Evolutionary conservation across 768 basidiomycete genomes (phyloP), one percentile per base, ranked within the genome.

Genomic region (Naganishia vishniacii): DNA sequence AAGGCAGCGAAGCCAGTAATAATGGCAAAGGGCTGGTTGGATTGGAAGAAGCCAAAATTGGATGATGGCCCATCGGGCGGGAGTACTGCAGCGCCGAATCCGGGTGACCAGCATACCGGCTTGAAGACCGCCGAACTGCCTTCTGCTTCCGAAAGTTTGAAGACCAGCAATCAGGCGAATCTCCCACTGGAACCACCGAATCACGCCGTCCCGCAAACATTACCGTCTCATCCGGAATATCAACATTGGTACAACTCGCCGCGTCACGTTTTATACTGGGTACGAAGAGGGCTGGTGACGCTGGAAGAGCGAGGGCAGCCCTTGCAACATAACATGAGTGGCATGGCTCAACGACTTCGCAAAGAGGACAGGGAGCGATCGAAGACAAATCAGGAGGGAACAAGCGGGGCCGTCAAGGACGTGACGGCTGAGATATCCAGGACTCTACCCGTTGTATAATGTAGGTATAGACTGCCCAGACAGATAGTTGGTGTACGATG

Each of bases 201-300:
- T 45, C 37, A 56, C 37, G 15, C 25, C 5, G 4, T 34, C 7
- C 53, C 53, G 15, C 53, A 56, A 40, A 56, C 32, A n/a, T 56
- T 49, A 5, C 65, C 65, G 4, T 51, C 40, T 11, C 40, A 62
- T 25, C 48, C 60, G 5, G 61, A 58, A 16, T 60, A 67, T 25
- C 31, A 9, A 18, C 65, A 67, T 25, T 67, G 65, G 65, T 67
- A 58, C 37, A n/a, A 63, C 23, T 62, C 61, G 34, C 65, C 65
- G 2, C 16, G 29, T 1, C 61, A 67, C 41, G 48, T 67, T 32
- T 44, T 67, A 4, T 67, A 67, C 46, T 67, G 65, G 65, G 42
- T 63, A 18, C 61, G 65, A 13, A 28, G 65, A 26, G 65, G 65
- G 2, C 20, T 67, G 31, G 40, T 67, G 13, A 61, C 65, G 9